These are phyloP conservation scores for Bromus sterilis DNA, from an alignment of 176 grass and related monocot species.

Conservation along the genomic window DNA sequence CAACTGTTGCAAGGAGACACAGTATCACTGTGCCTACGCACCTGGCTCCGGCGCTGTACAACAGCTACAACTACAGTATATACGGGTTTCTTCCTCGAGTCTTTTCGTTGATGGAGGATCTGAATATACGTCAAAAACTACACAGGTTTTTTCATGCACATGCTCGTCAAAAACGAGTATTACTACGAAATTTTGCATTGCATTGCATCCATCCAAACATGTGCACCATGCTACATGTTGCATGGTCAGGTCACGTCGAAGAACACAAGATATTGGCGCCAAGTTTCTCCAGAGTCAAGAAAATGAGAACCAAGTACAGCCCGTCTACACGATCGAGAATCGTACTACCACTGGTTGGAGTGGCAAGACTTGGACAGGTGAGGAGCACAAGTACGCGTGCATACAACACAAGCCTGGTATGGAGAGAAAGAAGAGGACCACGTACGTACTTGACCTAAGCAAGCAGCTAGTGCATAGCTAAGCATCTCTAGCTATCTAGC, in stretches of 20 bases:
- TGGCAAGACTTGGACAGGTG: constrained; percentile 17
- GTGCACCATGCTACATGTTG: background rate
- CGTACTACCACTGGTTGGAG: no score
- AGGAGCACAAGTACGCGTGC: constrained; percentile 33
- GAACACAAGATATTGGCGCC: background rate
- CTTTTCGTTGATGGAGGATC: background rate
- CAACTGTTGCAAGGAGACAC: background rate
- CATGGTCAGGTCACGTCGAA: background rate
- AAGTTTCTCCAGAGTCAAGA: background rate
- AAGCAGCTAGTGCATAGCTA: constrained; percentile 7
- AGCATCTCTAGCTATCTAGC: constrained; percentile 13
- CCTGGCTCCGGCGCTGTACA: background rate
- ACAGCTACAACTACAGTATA: background rate
- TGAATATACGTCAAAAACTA: background rate
- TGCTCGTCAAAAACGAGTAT: no score
- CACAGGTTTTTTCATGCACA: background rate
- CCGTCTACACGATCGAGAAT: background rate
- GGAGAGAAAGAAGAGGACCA: constrained; percentile 7
- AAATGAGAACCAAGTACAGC: background rate
- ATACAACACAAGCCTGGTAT: constrained; percentile 4
- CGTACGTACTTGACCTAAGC: constrained; percentile 27
- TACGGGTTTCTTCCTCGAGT: background rate
- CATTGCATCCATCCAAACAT: no score
- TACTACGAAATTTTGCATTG: background rate
- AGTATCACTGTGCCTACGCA: background rate